Conservation (phyloP, 352 stramenopile genomes). For the Globisporangium apiculatum region DNA sequence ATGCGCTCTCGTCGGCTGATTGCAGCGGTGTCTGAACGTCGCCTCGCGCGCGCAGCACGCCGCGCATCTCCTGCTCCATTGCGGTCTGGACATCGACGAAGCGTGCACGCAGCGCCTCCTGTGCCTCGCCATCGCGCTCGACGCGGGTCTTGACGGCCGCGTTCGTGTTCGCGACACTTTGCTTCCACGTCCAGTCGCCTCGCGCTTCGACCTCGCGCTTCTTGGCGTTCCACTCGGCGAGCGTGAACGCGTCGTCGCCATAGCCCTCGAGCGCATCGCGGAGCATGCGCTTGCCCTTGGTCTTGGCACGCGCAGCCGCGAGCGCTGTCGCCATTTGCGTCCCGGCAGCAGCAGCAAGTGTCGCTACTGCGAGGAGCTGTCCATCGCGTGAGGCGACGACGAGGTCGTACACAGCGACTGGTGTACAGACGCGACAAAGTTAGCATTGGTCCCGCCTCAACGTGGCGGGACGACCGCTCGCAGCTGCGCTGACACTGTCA, state of each 20-base stretch:
- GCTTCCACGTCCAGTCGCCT: constrained; percentile 45
- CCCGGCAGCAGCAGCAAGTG: not conserved
- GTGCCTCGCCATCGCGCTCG: constrained; percentile 22
- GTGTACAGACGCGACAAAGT: not conserved
- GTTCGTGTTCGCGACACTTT: constrained; percentile 22
- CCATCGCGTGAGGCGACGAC: not conserved
- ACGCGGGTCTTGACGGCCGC: constrained; percentile 30
- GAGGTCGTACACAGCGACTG: too few relatives aligned
- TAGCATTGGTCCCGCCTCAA: not conserved
- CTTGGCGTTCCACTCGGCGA: constrained; percentile 47
- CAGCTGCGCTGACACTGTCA: too few relatives aligned
- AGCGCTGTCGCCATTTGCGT: constrained; percentile 56
- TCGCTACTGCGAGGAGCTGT: not conserved
- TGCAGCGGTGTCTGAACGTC: not conserved
- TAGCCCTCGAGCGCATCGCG: constrained; percentile 46
- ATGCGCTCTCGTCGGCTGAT: not conserved
- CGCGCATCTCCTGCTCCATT: constrained; percentile 29
- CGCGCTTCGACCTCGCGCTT: constrained; percentile 28
- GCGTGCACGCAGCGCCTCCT: constrained; percentile 20
- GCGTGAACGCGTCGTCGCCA: constrained; percentile 35
- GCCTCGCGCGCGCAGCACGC: not conserved
- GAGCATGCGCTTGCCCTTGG: constrained; percentile 60
- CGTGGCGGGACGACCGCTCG: too few relatives aligned
- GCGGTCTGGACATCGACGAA: constrained; percentile 28
- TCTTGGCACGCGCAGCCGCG: constrained; percentile 53